phyloP scores from a whole-genome alignment of 1,139 yeast species.

The Kodamaea sp. region DNA sequence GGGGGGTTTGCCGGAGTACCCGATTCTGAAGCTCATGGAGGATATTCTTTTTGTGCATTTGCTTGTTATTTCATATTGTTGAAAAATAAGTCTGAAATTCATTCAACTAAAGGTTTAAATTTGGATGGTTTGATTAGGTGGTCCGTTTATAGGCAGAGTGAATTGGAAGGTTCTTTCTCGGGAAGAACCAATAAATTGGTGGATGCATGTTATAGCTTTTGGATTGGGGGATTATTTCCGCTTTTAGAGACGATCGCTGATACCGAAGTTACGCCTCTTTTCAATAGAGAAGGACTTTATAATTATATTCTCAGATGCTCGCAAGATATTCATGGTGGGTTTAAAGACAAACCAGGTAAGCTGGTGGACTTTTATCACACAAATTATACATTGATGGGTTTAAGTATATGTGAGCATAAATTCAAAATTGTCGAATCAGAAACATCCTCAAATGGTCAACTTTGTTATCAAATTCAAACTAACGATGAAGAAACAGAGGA shows the following conservation, averaged over 20 bases:
- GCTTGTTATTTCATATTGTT: conserved; percentile 60
- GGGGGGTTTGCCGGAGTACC: conserved; percentile 93
- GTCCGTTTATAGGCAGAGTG: conserved; percentile 66
- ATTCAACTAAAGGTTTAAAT: conserved; percentile 25
- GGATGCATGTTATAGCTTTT: conserved; percentile 93
- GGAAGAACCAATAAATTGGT: conserved; percentile 93
- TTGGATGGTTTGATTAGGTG: conserved; percentile 51
- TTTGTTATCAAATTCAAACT: no score
- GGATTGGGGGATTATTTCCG: conserved; percentile 84
- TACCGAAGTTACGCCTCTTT: conserved; percentile 13
- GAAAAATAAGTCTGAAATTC: conserved; percentile 22
- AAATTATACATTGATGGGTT: conserved; percentile 76
- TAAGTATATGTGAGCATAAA: conserved; percentile 56
- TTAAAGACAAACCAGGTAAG: conserved; percentile 84
- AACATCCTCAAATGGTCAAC: conserved; percentile 5
- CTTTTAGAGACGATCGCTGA: conserved; percentile 52
- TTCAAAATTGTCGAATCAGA: not conserved
- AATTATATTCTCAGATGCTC: conserved; percentile 73
- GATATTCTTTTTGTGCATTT: conserved; percentile 87
- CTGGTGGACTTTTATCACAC: conserved; percentile 86
- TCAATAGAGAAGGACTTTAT: conserved; percentile 54
- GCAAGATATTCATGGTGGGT: conserved; percentile 67
- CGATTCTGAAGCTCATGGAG: conserved; percentile 92
- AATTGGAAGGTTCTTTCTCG: conserved; percentile 76
- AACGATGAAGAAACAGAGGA: conserved; percentile 12